Base-by-base conservation (phyloP, 2,329 filamentous ascomycete species). In the Metarhizium humberi region DNA sequence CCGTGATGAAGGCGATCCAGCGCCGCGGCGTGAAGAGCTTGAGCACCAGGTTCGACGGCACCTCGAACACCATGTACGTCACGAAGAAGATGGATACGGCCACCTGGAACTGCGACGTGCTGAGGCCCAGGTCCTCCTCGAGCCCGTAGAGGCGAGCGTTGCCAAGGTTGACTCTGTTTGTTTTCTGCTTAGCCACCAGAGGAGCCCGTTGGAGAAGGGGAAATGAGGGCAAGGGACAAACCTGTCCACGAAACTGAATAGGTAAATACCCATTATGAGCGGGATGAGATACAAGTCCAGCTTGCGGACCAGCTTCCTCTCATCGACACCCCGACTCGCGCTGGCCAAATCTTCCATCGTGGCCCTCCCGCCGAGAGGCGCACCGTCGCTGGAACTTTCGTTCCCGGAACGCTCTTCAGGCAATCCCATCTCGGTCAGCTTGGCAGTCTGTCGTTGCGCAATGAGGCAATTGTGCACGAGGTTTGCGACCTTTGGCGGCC, bases 181-280 rank as follows among this genome's bases (percentile, higher is more conserved):
- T 34, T 42, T 38, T 40, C 4, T 5, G 7, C 5, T 40, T 16
- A 50, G 50, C 62, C 51, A 63, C 25, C 5, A 14, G 29, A 20
- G 6, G 32, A 11, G 32, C 32, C 10, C 32, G 7, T 7, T 34
- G 32, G 32, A 34, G 10, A 34, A 10, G 32, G 32, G 32, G 32
- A 2, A 34, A 34, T 8, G 32, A 1, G 32, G 32, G 32, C 32
- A 34, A 10, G 10, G 32, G n/a, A 46, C 75, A 67, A 64, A 83
- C 79, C 87, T 76, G 65, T 90, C 88, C 8, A 92, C 71, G 66
- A 91, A 92, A 61, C 84, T 87, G 61, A 91, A 83, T 14, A 91
- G 75, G 66, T 92, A 92, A 16, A 88, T 69, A 6, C 80, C 67
- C 80, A 87, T 87, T 7, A 88, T 74, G 20, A 88, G 72, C 2